Conservation (phyloP, 768 basidiomycete genomes). For the Suillus placidus region DNA sequence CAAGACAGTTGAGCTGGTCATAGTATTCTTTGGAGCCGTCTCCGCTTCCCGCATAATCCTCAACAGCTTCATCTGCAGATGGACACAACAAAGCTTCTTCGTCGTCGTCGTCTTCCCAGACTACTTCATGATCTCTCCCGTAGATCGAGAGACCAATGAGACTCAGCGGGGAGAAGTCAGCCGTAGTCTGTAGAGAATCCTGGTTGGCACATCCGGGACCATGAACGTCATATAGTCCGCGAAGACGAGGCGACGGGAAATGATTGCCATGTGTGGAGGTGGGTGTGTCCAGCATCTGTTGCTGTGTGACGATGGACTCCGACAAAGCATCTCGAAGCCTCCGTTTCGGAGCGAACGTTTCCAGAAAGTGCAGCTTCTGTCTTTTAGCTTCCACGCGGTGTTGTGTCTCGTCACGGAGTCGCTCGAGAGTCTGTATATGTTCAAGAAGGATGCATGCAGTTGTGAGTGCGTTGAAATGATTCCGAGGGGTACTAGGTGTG, state of each 20-base stretch:
- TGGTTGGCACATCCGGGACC: slow-evolving; percentile 29
- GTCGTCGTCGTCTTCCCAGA: slow-evolving; percentile 32
- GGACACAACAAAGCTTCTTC: slow-evolving; percentile 26
- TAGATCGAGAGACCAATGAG: slow-evolving; percentile 4
- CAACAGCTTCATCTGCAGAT: slow-evolving; percentile 28
- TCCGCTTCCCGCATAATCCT: not conserved
- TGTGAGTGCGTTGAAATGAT: slow-evolving; percentile 27
- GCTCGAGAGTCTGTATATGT: slow-evolving; percentile 27
- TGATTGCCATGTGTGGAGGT: slow-evolving; percentile 11
- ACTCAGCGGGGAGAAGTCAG: slow-evolving; percentile 27
- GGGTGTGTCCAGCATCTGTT: slow-evolving; percentile 23
- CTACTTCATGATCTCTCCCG: slow-evolving; percentile 15
- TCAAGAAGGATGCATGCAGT: slow-evolving; percentile 33
- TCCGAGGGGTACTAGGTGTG: slow-evolving; percentile 5
- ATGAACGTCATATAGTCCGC: slow-evolving; percentile 32
- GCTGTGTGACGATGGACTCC: not conserved
- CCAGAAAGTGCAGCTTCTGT: slow-evolving; percentile 1
- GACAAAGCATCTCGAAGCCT: not conserved
- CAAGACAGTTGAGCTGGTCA: not conserved
- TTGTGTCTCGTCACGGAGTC: slow-evolving; percentile 9
- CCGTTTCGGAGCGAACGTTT: not conserved
- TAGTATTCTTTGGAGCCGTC: not conserved
- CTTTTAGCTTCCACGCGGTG: slow-evolving; percentile 3
- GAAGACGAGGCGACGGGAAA: slow-evolving; percentile 30
- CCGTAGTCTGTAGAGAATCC: slow-evolving; percentile 25